phyloP scores from a whole-genome alignment of 2,329 filamentous ascomycete genomes.

The Graphilbum sp. region DNA sequence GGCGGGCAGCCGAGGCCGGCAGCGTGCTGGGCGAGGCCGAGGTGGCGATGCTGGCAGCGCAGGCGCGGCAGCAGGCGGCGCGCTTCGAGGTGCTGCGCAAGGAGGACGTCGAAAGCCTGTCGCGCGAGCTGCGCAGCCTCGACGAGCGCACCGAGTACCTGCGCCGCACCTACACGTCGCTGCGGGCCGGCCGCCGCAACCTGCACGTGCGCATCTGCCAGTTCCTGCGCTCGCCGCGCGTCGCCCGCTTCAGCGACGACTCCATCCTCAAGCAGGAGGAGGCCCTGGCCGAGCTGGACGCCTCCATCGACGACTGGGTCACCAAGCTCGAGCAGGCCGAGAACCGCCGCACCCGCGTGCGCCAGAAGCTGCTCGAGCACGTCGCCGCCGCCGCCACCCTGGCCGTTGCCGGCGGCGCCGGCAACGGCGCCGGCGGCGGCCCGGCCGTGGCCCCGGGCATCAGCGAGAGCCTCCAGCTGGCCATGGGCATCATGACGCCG shows the following conservation, averaged over 20 bases:
- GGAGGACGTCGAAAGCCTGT: conserved; percentile 48
- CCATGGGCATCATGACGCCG: conserved; percentile 21
- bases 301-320: conserved; percentile 68
- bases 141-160: conserved; percentile 68
- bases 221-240: conserved; percentile 55
- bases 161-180: conserved; percentile 57
- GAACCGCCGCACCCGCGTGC: conserved; percentile 56
- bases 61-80: conserved; percentile 44
- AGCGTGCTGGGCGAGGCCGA: conserved; percentile 31
- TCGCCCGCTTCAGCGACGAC: conserved; percentile 56
- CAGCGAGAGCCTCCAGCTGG: conserved; percentile 25
- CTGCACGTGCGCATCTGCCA: conserved; percentile 63
- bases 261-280: conserved; percentile 68
- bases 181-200: conserved; percentile 60
- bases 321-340: conserved; percentile 66
- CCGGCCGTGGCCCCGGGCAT: conserved; percentile 13
- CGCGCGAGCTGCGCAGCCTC: conserved; percentile 56
- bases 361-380: conserved; percentile 69
- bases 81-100: conserved; percentile 48
- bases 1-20: conserved; percentile 34
- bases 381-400: conserved; percentile 55
- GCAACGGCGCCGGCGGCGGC: background rate
- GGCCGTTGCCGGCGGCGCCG: background rate
- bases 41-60: conserved; percentile 34
- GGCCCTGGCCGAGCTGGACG: conserved; percentile 58